Conservation (phyloP, 371 early-diverging fungal species). For the Mortierella sp. region DNA sequence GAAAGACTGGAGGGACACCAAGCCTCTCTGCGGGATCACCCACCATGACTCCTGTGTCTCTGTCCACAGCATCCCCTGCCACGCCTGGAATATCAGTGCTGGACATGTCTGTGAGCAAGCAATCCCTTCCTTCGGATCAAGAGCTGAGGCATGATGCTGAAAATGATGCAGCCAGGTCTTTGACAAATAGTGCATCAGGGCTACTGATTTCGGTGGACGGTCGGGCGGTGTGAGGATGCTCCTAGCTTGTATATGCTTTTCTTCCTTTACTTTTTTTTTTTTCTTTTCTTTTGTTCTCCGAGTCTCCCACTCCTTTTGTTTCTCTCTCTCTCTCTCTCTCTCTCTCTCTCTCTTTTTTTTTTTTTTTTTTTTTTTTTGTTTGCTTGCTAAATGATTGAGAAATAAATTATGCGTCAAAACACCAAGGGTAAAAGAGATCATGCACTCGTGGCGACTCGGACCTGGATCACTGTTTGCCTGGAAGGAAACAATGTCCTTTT, state of each 20-base stretch:
- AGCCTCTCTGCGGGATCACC: slow-evolving; percentile 20
- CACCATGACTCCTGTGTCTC: slow-evolving; percentile 24
- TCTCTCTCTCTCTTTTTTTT: slow-evolving; percentile 8
- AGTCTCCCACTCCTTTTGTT: neutral
- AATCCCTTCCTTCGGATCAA: neutral
- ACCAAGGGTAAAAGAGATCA: too few relatives aligned
- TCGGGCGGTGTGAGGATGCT: too few relatives aligned
- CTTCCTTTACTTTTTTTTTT: too few relatives aligned
- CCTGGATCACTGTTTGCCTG: too few relatives aligned
- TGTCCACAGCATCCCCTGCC: slow-evolving; percentile 12
- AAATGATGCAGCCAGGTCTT: neutral
- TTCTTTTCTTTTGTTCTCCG: neutral
- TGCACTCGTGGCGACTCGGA: too few relatives aligned
- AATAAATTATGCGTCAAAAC: too few relatives aligned
- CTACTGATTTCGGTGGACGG: slow-evolving; percentile 41
- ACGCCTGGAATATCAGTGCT: slow-evolving; percentile 9
- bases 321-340: neutral
- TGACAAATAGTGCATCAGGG: slow-evolving; percentile 8
- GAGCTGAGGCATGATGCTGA: neutral
- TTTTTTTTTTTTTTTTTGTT: neutral
- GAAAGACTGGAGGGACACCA: slow-evolving; percentile 13
- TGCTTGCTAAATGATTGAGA: neutral
- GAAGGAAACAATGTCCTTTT: too few relatives aligned
- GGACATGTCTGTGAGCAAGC: too few relatives aligned
- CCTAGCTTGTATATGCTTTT: too few relatives aligned